Percentiles rank a stretch among this genome's conserved stretches.
Conservation (phyloP, 2,329 filamentous ascomycete species). For the Chaetomium sp. region DNA sequence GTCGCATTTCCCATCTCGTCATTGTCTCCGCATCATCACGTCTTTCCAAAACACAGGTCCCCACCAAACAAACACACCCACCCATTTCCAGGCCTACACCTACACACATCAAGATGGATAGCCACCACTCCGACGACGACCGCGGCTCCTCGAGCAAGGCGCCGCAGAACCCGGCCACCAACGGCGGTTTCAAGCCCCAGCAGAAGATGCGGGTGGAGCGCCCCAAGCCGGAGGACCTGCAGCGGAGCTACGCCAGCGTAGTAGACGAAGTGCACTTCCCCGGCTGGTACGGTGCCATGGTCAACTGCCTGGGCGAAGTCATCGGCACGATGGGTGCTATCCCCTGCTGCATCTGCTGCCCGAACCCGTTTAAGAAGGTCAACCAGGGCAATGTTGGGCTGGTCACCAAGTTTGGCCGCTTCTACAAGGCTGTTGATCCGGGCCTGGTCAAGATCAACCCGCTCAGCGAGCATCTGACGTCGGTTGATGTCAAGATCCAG, state of each 20-base stretch:
- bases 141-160: slow-evolving; percentile 16
- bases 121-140: background rate
- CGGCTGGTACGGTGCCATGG: slow-evolving; percentile 87
- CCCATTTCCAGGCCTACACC: background rate
- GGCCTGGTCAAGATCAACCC: slow-evolving; percentile 97
- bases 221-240: slow-evolving; percentile 74
- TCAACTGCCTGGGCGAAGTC: slow-evolving; percentile 57
- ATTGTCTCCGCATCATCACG: no score
- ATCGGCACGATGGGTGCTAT: slow-evolving; percentile 79
- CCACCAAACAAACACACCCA: background rate
- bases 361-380: slow-evolving; percentile 93
- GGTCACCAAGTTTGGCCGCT: slow-evolving; percentile 79
- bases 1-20: no score
- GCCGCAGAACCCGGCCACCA: slow-evolving; percentile 14
- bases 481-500: slow-evolving; percentile 98
- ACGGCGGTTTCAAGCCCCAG: slow-evolving; percentile 42
- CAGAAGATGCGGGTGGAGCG: slow-evolving; percentile 67
- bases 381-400: slow-evolving; percentile 90
- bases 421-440: slow-evolving; percentile 92
- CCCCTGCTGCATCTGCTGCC: slow-evolving; percentile 85
- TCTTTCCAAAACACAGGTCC: no score
- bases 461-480: slow-evolving; percentile 78
- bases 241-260: slow-evolving; percentile 67
- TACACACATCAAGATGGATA: background rate
- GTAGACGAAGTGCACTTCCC: slow-evolving; percentile 59